Base-by-base conservation (phyloP, 768 basidiomycete species). In the Cystobasidium ongulense region DNA sequence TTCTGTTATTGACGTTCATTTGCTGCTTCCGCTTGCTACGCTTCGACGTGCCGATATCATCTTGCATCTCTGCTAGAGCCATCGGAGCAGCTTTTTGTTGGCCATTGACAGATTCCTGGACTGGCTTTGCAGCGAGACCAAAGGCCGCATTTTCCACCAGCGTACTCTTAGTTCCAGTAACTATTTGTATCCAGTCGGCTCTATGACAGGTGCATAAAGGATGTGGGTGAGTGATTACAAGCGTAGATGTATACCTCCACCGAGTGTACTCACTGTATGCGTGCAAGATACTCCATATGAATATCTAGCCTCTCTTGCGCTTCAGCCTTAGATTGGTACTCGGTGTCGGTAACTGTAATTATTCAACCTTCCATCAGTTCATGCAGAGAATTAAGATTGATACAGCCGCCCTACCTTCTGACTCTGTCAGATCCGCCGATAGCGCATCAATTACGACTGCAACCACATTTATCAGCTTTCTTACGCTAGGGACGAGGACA, bases 261-360 rank as follows among this genome's bases (percentile, higher is more conserved):
- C 11, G 27, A 11, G 25, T 7, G 33, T 2, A 67, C 68, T 15
- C 39, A 57, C 68, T 71, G 33, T 8, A 74, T 50, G 15, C 43
- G 64, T 4, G 23, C 39, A 63, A 74, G 75, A 38, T 41, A 63
- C 61, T 79, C 77, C 63, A 77, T 52, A 59, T 76, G 75, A 31
- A 76, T 59, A 36, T 74, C 70, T 1, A 75, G 46, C 63, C 70
- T 70, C 61, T 79, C 76, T 64, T 79, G 78, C 18, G 72, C 36
- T 15, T 63, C 75, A 0, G 77, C 77, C 13, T 76, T 38, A 15
- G 76, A 71, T 46, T 76, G 76, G 67, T 78, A 79, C 64, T 77
- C 77, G 8, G 76, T 76, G 17, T 76, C 78, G 0, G 77, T 74
- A 8, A 76, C 77, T 71, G 54, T 15, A 5, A 13, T 5, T 11